Evolutionary conservation across 345 rosid species (phyloP), one percentile per base, ranked within the genome.

Genomic region (Eucalyptus microcorys): DNA sequence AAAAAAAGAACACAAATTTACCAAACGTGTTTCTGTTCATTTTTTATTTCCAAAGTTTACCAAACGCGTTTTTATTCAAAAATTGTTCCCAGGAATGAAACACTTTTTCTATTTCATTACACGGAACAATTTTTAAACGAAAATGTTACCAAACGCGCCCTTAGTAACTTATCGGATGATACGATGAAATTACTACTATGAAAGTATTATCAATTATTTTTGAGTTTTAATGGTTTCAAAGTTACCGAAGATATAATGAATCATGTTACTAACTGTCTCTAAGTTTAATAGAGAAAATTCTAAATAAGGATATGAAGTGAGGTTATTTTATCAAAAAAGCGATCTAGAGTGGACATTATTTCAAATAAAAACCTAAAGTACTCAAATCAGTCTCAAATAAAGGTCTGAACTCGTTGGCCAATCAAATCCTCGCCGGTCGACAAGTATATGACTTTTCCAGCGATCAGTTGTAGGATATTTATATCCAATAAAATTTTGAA

Each of bases 321-420:
- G 6, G 4, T 34, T 34, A 19, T 68, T 68, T 68, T 68, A 1
- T 68, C 3, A 4, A 30, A 61, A 61, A 66, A 32, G 5, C 1
- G 4, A 5, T 14, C 0, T n/a, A 64, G 2, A 64, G 3, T n/a
- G 5, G 76, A n/a, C 5, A 16, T 16, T 32, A 0, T 32, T 7
- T 32, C 3, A 8, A 32, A 66, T 66, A 8, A 1, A 37, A 1
- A 3, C 16, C 1, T 61, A 6, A 61, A 61, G 30, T 55, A 10
- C 30, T 24, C 8, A 55, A 55, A 55, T 24, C 3, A 24, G 1
- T 55, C 61, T 55, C 30, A 55, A 55, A 24, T 24, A 0, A 10
- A 4, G 12, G 61, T 24, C 0, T 55, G 1, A 55, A 55, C 27
- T 55, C 0, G 4, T 10, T 0, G 13, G 8, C 1, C 1, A 1